phyloP scores from a whole-genome alignment of 2,329 filamentous ascomycete genomes.

The Metarhizium rileyi region DNA sequence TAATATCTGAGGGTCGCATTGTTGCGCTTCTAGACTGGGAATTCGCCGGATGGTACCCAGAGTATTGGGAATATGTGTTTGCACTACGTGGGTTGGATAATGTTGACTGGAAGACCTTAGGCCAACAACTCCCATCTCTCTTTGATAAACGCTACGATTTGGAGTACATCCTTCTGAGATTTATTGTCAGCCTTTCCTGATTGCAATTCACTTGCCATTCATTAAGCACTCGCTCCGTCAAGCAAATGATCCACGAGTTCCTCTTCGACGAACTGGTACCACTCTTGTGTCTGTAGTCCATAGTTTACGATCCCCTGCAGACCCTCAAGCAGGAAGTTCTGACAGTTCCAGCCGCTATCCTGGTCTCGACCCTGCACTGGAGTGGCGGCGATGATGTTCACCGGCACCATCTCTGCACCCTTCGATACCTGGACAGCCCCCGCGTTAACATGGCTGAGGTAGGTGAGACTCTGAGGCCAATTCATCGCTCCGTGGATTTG shows the following conservation, averaged over 20 bases:
- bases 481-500: not conserved
- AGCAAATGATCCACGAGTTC: not conserved
- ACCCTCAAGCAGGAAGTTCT: not conserved
- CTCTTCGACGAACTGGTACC: not conserved
- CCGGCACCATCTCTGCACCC: not conserved
- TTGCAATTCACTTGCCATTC: too few species aligned
- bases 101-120: slow-evolving; percentile 9
- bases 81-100: slow-evolving; percentile 9
- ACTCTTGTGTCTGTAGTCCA: not conserved
- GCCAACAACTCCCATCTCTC: not conserved
- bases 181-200: not conserved
- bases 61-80: slow-evolving; percentile 10
- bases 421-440: not conserved
- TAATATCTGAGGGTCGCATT: slow-evolving; percentile 7
- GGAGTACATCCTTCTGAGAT: not conserved
- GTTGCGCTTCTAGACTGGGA: slow-evolving; percentile 10
- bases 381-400: not conserved
- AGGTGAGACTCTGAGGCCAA: not conserved
- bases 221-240: not conserved
- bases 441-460: not conserved
- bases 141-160: not conserved
- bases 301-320: not conserved
- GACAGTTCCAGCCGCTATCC: not conserved
- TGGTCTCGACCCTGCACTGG: not conserved
- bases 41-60: slow-evolving; percentile 8